A percentile compares a stretch with the other conserved stretches of the same genome.
Evolutionary conservation across 169 alveolate species (phyloP).

Genomic region (Amoebophrya sp.): DNA sequence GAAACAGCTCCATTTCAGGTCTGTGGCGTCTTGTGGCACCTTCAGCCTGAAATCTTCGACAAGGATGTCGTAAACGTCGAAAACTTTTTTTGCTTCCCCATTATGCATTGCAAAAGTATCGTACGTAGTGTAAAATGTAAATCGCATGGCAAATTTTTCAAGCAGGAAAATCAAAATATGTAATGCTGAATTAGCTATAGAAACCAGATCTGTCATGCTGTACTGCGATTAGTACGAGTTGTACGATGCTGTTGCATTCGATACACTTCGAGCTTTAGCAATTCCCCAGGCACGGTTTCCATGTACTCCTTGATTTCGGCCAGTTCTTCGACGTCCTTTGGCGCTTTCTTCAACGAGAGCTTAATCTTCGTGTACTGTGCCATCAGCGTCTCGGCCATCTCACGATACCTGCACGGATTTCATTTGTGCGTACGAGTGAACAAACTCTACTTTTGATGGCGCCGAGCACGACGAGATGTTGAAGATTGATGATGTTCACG

Average conservation of each 20-base stretch:
- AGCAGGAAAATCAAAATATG: too few relatives aligned
- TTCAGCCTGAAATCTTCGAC: neutral
- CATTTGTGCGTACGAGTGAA: too few relatives aligned
- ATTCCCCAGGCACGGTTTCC: neutral
- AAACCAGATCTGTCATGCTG: too few relatives aligned
- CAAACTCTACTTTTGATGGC: too few relatives aligned
- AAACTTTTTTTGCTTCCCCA: neutral
- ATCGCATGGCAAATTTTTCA: too few relatives aligned
- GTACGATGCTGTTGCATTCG: too few relatives aligned
- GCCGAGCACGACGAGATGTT: too few relatives aligned
- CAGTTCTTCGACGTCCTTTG: constrained; percentile 20
- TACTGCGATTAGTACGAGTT: too few relatives aligned
- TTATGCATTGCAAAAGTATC: too few relatives aligned
- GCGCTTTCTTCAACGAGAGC: neutral
- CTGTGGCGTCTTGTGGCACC: neutral
- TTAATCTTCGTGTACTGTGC: constrained; percentile 6
- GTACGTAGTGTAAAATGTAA: too few relatives aligned
- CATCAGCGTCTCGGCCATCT: neutral
- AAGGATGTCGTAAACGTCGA: constrained; percentile 13
- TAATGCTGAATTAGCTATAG: too few relatives aligned
- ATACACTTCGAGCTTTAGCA: neutral
- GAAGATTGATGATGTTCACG: too few relatives aligned
- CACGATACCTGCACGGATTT: neutral
- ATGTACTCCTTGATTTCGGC: constrained; percentile 17
- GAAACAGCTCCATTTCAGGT: constrained; percentile 19